phyloP scores from a whole-genome alignment of 495 filamentous ascomycete species.

The Trichoderma orchidacearum region DNA sequence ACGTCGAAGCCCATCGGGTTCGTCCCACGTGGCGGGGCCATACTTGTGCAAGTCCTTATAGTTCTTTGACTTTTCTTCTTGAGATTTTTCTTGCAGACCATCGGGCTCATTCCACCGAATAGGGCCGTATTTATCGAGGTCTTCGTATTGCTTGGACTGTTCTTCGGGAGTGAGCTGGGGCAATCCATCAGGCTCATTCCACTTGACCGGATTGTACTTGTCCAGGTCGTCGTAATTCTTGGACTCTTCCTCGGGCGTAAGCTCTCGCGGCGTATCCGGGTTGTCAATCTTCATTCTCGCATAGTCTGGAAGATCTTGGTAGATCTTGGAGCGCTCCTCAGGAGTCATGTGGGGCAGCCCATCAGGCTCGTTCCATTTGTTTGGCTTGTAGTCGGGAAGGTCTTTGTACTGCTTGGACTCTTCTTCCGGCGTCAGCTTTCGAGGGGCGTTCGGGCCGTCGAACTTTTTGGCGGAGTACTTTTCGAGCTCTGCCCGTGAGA shows the following conservation, averaged over 20 bases:
- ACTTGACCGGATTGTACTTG: conserved; percentile 10
- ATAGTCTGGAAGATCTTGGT: conserved; percentile 14
- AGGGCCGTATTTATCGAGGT: conserved; percentile 12
- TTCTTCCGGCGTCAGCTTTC: conserved; percentile 3
- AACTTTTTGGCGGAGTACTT: neutral
- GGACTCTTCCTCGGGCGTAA: neutral
- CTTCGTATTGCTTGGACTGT: conserved; percentile 8
- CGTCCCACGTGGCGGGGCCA: conserved; percentile 6
- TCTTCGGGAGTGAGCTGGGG: conserved; percentile 1
- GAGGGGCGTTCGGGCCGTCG: neutral
- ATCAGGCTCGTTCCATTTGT: conserved; percentile 1
- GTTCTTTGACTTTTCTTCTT: conserved; percentile 1
- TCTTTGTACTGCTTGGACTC: conserved; percentile 4
- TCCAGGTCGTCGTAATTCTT: conserved; percentile 13
- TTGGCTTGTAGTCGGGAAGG: conserved; percentile 4
- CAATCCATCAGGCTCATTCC: conserved; percentile 13
- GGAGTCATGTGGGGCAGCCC: conserved; percentile 2
- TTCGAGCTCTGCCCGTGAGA: conserved; percentile 14
- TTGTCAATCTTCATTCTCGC: conserved; percentile 16
- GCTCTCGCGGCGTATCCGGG: conserved; percentile 7
- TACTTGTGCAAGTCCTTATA: conserved; percentile 10
- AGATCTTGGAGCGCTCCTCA: conserved; percentile 5
- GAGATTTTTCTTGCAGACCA: neutral
- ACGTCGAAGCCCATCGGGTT: conserved; percentile 7
- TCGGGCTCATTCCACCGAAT: conserved; percentile 6